A percentile compares a stretch with the other conserved stretches of the same genome.
Evolutionary conservation across 2,329 filamentous ascomycete genomes (phyloP).

Genomic region (Madurella mycetomatis): DNA sequence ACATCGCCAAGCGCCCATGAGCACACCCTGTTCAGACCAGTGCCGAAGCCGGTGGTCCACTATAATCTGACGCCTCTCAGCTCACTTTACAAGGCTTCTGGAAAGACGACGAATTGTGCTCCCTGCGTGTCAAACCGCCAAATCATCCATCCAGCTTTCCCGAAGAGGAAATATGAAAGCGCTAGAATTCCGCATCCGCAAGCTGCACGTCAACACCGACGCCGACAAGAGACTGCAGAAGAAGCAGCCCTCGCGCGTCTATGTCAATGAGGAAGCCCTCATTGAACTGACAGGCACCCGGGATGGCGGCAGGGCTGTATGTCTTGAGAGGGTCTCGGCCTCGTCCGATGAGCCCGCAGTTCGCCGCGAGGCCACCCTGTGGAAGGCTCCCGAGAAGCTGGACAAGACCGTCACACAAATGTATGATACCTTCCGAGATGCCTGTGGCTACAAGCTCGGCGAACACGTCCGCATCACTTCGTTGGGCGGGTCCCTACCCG

Average conservation of each 20-base stretch:
- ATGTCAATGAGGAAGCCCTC: constrained; percentile 45
- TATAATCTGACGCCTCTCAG: too few species aligned
- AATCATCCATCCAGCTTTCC: neutral
- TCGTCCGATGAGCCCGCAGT: constrained; percentile 14
- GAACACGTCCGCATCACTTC: constrained; percentile 61
- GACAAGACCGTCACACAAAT: constrained; percentile 66
- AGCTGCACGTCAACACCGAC: constrained; percentile 25
- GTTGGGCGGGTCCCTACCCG: constrained; percentile 45
- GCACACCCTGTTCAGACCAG: too few species aligned
- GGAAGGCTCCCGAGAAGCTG: constrained; percentile 52
- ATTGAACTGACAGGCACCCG: constrained; percentile 41
- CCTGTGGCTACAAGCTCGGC: constrained; percentile 66
- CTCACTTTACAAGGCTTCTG: too few species aligned
- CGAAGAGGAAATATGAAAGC: constrained; percentile 18
- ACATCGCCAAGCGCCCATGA: too few species aligned
- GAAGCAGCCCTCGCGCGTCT: constrained; percentile 42
- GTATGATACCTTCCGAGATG: constrained; percentile 68
- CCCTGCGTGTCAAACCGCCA: neutral
- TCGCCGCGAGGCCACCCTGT: constrained; percentile 45
- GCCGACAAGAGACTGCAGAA: constrained; percentile 23
- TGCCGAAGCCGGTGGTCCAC: too few species aligned
- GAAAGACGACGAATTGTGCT: neutral
- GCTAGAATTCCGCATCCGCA: constrained; percentile 27
- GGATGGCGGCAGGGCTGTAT: constrained; percentile 37
- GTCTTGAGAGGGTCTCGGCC: constrained; percentile 22